Percentiles rank a stretch among this genome's conserved stretches.
These are phyloP conservation scores for Aspergillus transmontanensis DNA, from an alignment of 2,329 filamentous ascomycete genomes.

Conservation along the genomic window DNA sequence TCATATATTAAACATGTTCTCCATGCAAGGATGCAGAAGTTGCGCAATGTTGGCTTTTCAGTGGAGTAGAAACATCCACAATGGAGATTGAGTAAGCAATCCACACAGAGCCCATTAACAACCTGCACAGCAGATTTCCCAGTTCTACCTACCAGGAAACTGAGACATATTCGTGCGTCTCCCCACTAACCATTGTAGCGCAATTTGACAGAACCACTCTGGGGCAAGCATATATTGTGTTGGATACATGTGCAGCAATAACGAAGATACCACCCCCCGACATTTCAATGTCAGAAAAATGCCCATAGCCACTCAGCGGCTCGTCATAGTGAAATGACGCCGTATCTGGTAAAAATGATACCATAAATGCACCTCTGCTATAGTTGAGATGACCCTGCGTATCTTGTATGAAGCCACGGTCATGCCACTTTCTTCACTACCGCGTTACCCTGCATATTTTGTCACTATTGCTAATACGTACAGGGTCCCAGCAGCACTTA, in stretches of 20 bases:
- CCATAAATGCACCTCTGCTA: background rate
- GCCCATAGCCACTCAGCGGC: too few relatives aligned
- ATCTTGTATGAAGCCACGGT: background rate
- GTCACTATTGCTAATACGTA: background rate
- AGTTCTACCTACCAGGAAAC: background rate
- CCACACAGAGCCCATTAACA: background rate
- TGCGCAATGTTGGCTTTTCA: background rate
- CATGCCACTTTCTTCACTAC: background rate
- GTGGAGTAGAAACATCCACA: background rate
- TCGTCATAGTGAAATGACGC: background rate
- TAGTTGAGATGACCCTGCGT: background rate
- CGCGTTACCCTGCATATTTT: background rate
- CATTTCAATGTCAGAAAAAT: too few relatives aligned
- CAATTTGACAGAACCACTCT: background rate
- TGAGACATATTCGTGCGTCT: background rate
- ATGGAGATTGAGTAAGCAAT: background rate
- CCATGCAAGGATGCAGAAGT: background rate
- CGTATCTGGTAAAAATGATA: background rate
- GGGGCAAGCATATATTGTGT: too few relatives aligned
- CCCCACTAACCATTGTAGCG: background rate
- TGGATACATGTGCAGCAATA: too few relatives aligned
- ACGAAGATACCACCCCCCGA: too few relatives aligned
- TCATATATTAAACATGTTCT: background rate
- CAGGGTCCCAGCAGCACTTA: background rate
- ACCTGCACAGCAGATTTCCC: background rate